phyloP scores from a whole-genome alignment of 495 filamentous ascomycete genomes.

The Evernia prunastri region DNA sequence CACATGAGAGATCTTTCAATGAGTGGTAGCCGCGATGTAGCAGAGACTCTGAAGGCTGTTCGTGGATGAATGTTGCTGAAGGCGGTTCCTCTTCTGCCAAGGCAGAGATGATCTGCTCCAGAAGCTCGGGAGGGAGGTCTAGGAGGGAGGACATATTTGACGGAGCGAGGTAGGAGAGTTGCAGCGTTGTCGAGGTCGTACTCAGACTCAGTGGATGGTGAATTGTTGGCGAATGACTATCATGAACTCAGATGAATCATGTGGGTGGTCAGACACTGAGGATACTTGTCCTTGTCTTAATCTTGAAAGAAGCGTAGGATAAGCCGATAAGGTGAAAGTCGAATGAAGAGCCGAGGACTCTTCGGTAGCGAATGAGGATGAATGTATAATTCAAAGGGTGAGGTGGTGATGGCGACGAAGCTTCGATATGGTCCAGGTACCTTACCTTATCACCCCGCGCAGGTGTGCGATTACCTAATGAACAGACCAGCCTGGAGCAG shows the following conservation, averaged over 20 bases:
- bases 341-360: no score
- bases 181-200: no score
- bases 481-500: not conserved
- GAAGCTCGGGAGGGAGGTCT: conserved; percentile 15
- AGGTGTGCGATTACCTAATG: not conserved
- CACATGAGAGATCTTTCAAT: conserved; percentile 4
- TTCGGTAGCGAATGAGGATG: no score
- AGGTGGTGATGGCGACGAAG: no score
- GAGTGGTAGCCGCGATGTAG: not conserved
- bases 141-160: conserved; percentile 13
- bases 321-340: no score
- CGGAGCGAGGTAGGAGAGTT: not conserved
- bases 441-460: no score
- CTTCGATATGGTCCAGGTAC: no score
- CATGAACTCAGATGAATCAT: not conserved
- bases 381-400: no score
- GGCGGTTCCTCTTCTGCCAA: conserved; percentile 3
- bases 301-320: not conserved
- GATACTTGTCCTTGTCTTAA: not conserved
- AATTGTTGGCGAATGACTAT: not conserved
- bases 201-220: not conserved
- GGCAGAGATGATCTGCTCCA: conserved; percentile 16
- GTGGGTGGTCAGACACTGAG: not conserved
- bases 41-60: conserved; percentile 7
- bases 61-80: not conserved